Evolutionary conservation across 345 rosid species (phyloP).

Genomic region (Hibiscus mutabilis): DNA sequence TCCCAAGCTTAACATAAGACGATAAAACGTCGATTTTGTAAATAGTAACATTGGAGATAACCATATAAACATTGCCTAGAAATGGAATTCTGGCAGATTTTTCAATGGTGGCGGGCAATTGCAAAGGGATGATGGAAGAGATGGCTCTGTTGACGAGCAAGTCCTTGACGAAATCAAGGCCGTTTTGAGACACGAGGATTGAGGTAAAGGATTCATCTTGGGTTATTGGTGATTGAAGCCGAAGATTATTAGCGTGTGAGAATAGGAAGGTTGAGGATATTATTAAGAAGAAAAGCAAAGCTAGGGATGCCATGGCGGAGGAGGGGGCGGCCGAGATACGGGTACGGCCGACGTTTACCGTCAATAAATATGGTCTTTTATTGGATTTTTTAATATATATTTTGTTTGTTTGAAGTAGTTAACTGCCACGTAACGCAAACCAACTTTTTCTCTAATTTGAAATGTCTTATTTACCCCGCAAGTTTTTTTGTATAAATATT

Average conservation of each 20-base stretch:
- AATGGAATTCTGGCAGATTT: slow-evolving; percentile 52
- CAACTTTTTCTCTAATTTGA: background rate
- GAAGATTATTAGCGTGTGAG: slow-evolving; percentile 12
- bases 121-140: slow-evolving; percentile 60
- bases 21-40: slow-evolving; percentile 56
- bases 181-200: slow-evolving; percentile 58
- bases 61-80: slow-evolving; percentile 60
- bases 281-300: slow-evolving; percentile 24
- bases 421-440: background rate
- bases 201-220: slow-evolving; percentile 63
- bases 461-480: too few relatives aligned
- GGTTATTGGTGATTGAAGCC: slow-evolving; percentile 17
- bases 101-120: slow-evolving; percentile 49
- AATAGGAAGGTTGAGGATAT: slow-evolving; percentile 20
- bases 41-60: slow-evolving; percentile 57
- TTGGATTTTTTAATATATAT: background rate
- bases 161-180: slow-evolving; percentile 78
- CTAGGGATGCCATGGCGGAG: background rate
- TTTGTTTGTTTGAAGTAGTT: background rate
- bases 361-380: background rate
- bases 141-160: slow-evolving; percentile 63
- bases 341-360: background rate
- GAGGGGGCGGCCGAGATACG: background rate
- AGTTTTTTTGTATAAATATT: too few relatives aligned
- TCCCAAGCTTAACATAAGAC: slow-evolving; percentile 72